Conservation (phyloP, 2,329 filamentous ascomycete genomes). For the Pseudohalonectria lignicola region DNA sequence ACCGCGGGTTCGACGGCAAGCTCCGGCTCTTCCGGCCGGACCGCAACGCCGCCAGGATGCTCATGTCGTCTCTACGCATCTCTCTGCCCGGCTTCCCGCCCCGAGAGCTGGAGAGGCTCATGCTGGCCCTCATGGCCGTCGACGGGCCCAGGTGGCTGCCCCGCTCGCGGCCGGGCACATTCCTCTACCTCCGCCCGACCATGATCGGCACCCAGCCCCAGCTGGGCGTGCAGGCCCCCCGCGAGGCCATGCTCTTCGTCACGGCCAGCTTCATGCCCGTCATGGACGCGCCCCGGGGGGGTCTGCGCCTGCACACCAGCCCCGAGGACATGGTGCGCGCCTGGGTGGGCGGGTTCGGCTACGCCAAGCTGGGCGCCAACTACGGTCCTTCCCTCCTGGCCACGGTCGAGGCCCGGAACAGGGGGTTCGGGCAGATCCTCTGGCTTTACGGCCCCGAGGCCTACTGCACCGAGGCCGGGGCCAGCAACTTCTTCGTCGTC, state of each 20-base stretch:
- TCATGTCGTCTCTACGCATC: slow-evolving; percentile 51
- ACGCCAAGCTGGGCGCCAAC: slow-evolving; percentile 87
- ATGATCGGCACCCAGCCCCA: slow-evolving; percentile 75
- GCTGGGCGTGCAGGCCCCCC: slow-evolving; percentile 70
- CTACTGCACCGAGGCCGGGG: slow-evolving; percentile 81
- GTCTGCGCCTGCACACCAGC: slow-evolving; percentile 67
- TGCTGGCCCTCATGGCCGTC: slow-evolving; percentile 58
- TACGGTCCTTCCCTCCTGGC: slow-evolving; percentile 78
- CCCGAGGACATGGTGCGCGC: slow-evolving; percentile 76
- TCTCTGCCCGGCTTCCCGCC: slow-evolving; percentile 66
- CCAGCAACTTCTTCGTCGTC: slow-evolving; percentile 84
- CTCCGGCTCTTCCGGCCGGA: slow-evolving; percentile 70
- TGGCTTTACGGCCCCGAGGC: slow-evolving; percentile 77
- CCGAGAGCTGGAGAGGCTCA: slow-evolving; percentile 60
- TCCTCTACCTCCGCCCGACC: slow-evolving; percentile 77
- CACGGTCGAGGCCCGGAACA: slow-evolving; percentile 59
- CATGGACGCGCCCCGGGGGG: slow-evolving; percentile 38
- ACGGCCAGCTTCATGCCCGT: slow-evolving; percentile 54
- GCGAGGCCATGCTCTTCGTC: slow-evolving; percentile 81
- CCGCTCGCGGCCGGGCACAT: slow-evolving; percentile 52
- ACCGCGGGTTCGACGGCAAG: slow-evolving; percentile 65
- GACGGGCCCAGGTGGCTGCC: slow-evolving; percentile 76
- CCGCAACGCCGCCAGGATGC: slow-evolving; percentile 57
- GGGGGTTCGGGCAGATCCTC: slow-evolving; percentile 82
- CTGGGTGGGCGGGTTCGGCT: slow-evolving; percentile 89